Evolutionary conservation across 495 filamentous ascomycete species (phyloP), one percentile per base, ranked within the genome.

Genomic region (Hypoxylon rickii): DNA sequence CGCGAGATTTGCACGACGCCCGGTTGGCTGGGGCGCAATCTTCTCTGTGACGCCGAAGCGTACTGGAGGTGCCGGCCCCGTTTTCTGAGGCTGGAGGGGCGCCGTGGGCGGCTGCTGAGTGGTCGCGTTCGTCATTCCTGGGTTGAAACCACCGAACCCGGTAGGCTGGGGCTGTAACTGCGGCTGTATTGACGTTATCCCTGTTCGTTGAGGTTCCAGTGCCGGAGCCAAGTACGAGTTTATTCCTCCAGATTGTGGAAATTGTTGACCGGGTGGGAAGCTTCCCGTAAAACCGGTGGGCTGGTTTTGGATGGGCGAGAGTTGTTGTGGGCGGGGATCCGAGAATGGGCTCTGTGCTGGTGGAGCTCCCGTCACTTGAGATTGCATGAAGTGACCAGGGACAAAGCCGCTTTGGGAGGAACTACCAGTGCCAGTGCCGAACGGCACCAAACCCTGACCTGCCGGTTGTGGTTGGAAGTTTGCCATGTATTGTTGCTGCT

Each of bases 11-110:
- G 94, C 94, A 78, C 86, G 86, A 57, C 86, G 72, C 61, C 94
- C 95, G 19, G 94, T 98, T 17, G 92, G 82, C 76, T 98, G 94
- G 22, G 92, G 89, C 53, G 83, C 81, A 63, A 97, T 73, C 68
- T 89, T 92, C 70, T 90, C 90, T 58, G 79, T 76, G 38, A 96
- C 87, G 17, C 94, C 94, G 64, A 98, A 98, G 55, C 91, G 79
- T 15, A 98, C 83, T 13, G 91, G 85, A 22, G 94, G 94, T 24
- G 94, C 75, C n/a, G 94, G 95, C 0, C 94, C 94, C 2, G 94
- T 98, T 78, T 92, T 87, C 71, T 98, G 94, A 24, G 94, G 86
- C 40, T 85, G 70, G 50, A 98, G 74, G 74, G 85, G 63, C 39
- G 65, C 55, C 1, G 46, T 11, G 4, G 76, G 76, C 45, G 78